Base-by-base conservation (phyloP, 2,329 filamentous ascomycete genomes). In the Colletotrichum sp. region DNA sequence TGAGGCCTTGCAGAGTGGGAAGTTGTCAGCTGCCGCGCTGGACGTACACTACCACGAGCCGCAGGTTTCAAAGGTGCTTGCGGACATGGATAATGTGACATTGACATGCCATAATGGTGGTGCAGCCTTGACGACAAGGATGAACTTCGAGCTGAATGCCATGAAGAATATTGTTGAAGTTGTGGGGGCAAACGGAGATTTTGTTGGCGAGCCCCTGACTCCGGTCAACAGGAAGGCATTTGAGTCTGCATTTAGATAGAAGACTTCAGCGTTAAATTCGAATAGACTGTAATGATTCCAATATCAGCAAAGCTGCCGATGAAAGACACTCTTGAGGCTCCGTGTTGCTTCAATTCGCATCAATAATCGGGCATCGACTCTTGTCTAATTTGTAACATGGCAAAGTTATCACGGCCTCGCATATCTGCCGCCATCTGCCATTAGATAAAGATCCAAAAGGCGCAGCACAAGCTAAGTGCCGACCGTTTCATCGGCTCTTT, bases 11-110 rank as follows among this genome's bases (percentile, higher is more conserved):
- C 85, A 89, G 69, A 83, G 80, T 6, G 89, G 89, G 0, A 84
- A 84, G 8, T 55, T 91, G 2, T 81, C 81, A 0, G 85, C 86
- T 3, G 90, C 88, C 1, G 90, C 88, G 0, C 78, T 91, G 15
- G 90, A 91, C 79, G 90, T 92, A 15, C 88, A 91, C 81, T 87
- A 87, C 8, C 79, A 88, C 62, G 90, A 92, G 80, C 90, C 90
- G 1, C 78, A 85, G 71, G 87, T 92, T 8, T 81, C 80, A 5
- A 81, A 80, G 73, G 81, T 80, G 63, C 76, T 87, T 28, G 84
- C 84, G 3, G 80, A 77, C 1, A 85, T 86, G 83, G 81, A 84
- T 10, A 86, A 86, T 55, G 85, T 85, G 5, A 84, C 83, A 0
- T 76, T 86, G 55, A 84, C 84, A 2, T 82, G 81, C 1, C 84